phyloP scores from a whole-genome alignment of 2,329 filamentous ascomycete genomes.

The Pseudogymnoascus sp. region DNA sequence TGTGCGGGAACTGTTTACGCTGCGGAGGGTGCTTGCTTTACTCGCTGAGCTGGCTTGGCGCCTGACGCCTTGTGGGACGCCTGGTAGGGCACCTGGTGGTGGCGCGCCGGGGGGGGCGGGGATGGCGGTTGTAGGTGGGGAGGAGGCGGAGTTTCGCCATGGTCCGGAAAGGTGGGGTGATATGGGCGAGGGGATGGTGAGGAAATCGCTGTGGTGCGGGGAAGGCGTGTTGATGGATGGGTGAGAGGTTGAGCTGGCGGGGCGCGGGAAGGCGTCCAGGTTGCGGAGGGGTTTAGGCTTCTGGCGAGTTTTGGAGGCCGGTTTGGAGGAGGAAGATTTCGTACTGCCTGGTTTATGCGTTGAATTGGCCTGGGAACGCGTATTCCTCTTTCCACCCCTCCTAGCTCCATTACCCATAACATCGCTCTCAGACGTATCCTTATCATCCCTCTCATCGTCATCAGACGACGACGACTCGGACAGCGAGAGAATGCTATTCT shows the following conservation, averaged over 20 bases:
- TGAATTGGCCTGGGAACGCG: too few relatives aligned
- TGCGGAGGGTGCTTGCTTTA: not conserved
- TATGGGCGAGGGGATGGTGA: not conserved
- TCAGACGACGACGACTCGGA: constrained; percentile 12
- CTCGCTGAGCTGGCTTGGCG: not conserved
- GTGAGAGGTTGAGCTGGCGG: not conserved
- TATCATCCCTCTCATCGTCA: not conserved
- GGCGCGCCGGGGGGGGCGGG: not conserved
- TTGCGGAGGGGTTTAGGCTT: not conserved
- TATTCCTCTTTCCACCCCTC: not conserved
- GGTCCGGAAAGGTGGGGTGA: not conserved
- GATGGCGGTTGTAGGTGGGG: not conserved
- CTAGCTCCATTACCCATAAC: not conserved
- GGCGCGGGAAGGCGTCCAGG: not conserved
- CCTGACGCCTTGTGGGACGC: not conserved
- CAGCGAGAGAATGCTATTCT: constrained; percentile 27
- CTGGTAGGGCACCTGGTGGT: not conserved
- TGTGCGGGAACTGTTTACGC: not conserved
- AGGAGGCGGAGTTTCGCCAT: not conserved
- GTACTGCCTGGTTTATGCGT: not conserved
- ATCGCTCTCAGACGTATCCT: not conserved
- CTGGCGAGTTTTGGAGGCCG: not conserved
- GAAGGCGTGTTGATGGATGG: not conserved
- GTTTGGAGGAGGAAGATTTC: not conserved
- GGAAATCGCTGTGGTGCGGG: not conserved